Evolutionary conservation across 208 protist genomes (phyloP), one percentile per base, ranked within the genome.

Genomic region (Acanthamoeba culbertsoni): DNA sequence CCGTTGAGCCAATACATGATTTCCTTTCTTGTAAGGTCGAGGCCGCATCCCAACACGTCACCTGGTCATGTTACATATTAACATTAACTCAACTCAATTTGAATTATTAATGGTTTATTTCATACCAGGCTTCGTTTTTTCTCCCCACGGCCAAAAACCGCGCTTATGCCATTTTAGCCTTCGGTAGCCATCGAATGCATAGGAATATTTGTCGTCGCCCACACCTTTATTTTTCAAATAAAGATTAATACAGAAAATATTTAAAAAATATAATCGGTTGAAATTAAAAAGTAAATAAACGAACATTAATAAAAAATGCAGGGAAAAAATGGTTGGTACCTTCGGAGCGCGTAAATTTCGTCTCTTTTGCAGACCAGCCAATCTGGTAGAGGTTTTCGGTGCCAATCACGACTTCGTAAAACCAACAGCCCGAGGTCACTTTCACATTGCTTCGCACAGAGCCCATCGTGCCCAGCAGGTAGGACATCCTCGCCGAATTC

Each of bases 1-100:
- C 63, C 77, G 26, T 88, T 88, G 33, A 88, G 77, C 77, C 77
- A 88, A 48, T 88, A 88, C 77, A 88, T 88, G 26, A 88, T 88
- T 28, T 88, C 48, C n/a, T 37, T 40, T 35, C 48, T 33, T 42
- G 55, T 35, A 5, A 31, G 16, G 46, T 88, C 51, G 23, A 88
- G 12, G 3, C 77, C 77, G 33, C 77, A 88, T 0, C 77, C 77
- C 42, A 88, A 23, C 20, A 88, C 33, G 51, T 88, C 77, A 62
- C 77, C 77, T 88, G 28, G 1, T 2, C 35, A 75, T 18, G 40
- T 26, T 2, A n/a, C 65, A 75, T 18, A 8, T 33, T 42, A 2
- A 75, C 65, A 75, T 2, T 2, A 5, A n/a, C 31, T 14, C 37
- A 2, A 43, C 8, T 10, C 31, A 33, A 75, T 3, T 2, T 42